Percentiles rank a stretch among this genome's conserved stretches.
Evolutionary conservation across 2,329 filamentous ascomycete species (phyloP).

Genomic region (Blastomyces parvus): DNA sequence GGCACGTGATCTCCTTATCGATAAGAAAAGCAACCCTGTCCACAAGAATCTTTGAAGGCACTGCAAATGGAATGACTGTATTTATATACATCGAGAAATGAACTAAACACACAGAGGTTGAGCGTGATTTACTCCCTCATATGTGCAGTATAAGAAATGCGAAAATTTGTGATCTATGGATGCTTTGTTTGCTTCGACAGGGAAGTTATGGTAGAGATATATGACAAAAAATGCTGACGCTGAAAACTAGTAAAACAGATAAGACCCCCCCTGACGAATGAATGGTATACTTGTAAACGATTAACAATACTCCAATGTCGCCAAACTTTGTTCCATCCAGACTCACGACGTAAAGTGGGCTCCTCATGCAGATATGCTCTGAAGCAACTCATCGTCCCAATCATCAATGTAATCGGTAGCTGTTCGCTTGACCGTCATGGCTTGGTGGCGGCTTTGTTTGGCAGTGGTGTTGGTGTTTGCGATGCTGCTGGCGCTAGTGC

Average conservation of each 20-base stretch:
- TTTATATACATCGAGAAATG: background rate
- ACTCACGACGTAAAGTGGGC: background rate
- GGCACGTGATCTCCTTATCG: slow-evolving; percentile 2
- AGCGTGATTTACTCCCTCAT: background rate
- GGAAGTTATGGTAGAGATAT: background rate
- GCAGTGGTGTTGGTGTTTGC: background rate
- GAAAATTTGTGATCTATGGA: background rate
- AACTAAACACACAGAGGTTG: background rate
- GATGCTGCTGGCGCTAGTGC: background rate
- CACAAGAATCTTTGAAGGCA: too few relatives aligned
- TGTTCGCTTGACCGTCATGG: background rate
- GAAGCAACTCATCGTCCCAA: background rate
- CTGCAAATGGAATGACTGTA: background rate
- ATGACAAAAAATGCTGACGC: background rate
- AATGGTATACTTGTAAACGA: background rate
- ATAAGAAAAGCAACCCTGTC: background rate
- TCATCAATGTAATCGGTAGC: background rate
- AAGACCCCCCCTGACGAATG: background rate
- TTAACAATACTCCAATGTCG: background rate
- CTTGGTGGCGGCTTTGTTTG: background rate
- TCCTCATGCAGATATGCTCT: background rate
- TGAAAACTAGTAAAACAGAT: background rate
- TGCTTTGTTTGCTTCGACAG: background rate
- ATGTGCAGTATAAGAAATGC: background rate
- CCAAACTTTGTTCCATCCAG: background rate